Percentiles rank a stretch among this genome's conserved stretches.
phyloP scores from a whole-genome alignment of 768 basidiomycete species.

The Psilocybe cyanescens region DNA sequence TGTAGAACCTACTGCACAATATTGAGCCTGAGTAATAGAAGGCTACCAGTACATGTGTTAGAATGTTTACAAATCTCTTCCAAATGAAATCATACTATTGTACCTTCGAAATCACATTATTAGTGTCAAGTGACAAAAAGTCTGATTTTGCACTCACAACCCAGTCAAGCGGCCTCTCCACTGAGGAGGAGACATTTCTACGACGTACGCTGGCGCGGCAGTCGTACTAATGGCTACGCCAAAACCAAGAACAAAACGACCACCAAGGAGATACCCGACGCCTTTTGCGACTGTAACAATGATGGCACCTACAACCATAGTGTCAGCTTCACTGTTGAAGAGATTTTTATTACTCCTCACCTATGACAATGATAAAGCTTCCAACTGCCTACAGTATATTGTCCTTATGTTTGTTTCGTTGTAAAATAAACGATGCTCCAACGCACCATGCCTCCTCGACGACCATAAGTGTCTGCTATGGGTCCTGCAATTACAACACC shows the following conservation, averaged over 20 bases:
- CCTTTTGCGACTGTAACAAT: slow-evolving; percentile 48
- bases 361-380: slow-evolving; percentile 41
- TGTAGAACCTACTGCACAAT: slow-evolving; percentile 38
- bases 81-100: slow-evolving; percentile 32
- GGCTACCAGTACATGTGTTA: slow-evolving; percentile 26
- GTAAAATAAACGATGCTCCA: not conserved
- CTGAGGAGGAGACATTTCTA: slow-evolving; percentile 64
- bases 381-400: slow-evolving; percentile 36
- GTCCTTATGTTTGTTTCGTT: not conserved
- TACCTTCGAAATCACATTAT: slow-evolving; percentile 25
- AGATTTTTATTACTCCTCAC: slow-evolving; percentile 21
- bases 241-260: slow-evolving; percentile 56
- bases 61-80: slow-evolving; percentile 14
- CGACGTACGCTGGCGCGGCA: slow-evolving; percentile 51
- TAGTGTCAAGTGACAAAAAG: not conserved
- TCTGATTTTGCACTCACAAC: slow-evolving; percentile 37
- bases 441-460: slow-evolving; percentile 47
- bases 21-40: slow-evolving; percentile 51
- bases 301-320: slow-evolving; percentile 38
- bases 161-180: slow-evolving; percentile 57
- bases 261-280: slow-evolving; percentile 51
- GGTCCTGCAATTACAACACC: slow-evolving; percentile 47
- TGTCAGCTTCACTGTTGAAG: not conserved
- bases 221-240: slow-evolving; percentile 52
- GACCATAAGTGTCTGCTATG: slow-evolving; percentile 43